A percentile compares a stretch with the other conserved stretches of the same genome.
Conservation (phyloP, 257 asterid species). For the Gynochthodes officinalis region DNA sequence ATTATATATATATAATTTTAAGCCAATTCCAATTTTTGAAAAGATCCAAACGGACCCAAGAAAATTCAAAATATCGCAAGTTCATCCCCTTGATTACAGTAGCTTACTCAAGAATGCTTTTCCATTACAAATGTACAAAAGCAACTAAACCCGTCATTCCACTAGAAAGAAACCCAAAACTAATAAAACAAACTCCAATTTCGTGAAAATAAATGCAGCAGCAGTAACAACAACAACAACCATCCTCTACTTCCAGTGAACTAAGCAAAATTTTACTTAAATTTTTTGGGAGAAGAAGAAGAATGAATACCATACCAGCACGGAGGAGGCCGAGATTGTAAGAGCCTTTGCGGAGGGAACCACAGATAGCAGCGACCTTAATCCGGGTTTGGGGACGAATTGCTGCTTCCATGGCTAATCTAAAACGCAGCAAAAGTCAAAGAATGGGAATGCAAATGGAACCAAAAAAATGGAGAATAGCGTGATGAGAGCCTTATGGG, state of each 20-base stretch:
- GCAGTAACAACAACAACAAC: not conserved
- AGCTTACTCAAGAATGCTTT: not conserved
- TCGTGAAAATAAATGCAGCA: not conserved
- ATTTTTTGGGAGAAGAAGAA: not conserved
- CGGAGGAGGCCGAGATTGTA: slow-evolving; percentile 57
- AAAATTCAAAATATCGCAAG: too few relatives aligned
- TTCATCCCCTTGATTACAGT: not conserved
- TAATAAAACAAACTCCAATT: not conserved
- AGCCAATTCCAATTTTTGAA: too few relatives aligned
- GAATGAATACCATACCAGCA: slow-evolving; percentile 44
- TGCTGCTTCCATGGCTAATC: slow-evolving; percentile 17
- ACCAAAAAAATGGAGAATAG: too few relatives aligned
- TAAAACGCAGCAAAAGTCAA: too few relatives aligned
- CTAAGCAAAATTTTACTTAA: not conserved
- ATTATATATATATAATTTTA: too few relatives aligned
- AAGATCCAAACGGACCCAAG: too few relatives aligned
- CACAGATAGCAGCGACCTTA: slow-evolving; percentile 61
- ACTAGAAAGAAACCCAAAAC: not conserved
- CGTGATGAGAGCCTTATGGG: too few relatives aligned
- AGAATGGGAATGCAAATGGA: too few relatives aligned
- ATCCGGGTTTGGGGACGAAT: slow-evolving; percentile 25
- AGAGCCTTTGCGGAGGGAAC: slow-evolving; percentile 68
- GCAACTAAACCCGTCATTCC: not conserved
- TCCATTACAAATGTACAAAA: not conserved
- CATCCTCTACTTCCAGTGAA: not conserved